Percentiles rank a stretch among this genome's conserved stretches.
These are phyloP conservation scores for Gynostemma pentaphyllum DNA, from an alignment of 306 rosid genomes.

Conservation along the genomic window DNA sequence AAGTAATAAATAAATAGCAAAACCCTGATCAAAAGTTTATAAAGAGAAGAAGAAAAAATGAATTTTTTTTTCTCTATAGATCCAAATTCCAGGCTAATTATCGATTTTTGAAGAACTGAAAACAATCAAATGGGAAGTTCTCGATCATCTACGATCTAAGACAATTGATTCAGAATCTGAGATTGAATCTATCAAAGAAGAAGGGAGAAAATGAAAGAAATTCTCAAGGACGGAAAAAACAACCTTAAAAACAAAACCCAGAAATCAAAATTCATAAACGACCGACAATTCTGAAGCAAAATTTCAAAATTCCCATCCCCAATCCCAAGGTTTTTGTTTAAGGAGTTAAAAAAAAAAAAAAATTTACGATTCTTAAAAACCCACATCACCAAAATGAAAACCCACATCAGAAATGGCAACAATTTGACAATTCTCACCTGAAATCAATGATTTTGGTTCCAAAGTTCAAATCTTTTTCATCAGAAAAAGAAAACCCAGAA, in stretches of 20 bases:
- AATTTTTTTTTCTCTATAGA: constrained; percentile 3
- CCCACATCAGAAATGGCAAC: constrained; percentile 17
- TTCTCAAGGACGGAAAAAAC: neutral
- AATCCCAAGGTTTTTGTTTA: constrained; percentile 14
- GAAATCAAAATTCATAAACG: constrained; percentile 12
- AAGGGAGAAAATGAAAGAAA: neutral
- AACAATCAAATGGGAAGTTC: neutral
- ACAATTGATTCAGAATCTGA: constrained; percentile 9
- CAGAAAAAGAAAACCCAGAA: constrained; percentile 22
- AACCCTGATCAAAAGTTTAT: constrained; percentile 26
- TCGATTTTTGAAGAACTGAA: constrained; percentile 17
- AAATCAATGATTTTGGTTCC: constrained; percentile 10
- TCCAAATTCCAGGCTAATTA: constrained; percentile 27
- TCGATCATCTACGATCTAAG: neutral
- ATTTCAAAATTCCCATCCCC: neutral
- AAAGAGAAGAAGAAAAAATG: constrained; percentile 6
- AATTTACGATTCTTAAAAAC: constrained; percentile 11
- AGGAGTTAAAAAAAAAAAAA: too few relatives aligned
- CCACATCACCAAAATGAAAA: constrained; percentile 17
- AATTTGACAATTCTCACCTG: constrained; percentile 41
- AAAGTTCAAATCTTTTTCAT: constrained; percentile 23
- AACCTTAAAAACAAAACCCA: neutral
- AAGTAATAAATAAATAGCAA: constrained; percentile 15
- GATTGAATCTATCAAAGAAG: constrained; percentile 33
- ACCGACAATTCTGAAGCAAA: constrained; percentile 8